Percentiles rank a stretch among this genome's conserved stretches.
Conservation (phyloP, 305 asterid species). For the Fraxinus paxiana region DNA sequence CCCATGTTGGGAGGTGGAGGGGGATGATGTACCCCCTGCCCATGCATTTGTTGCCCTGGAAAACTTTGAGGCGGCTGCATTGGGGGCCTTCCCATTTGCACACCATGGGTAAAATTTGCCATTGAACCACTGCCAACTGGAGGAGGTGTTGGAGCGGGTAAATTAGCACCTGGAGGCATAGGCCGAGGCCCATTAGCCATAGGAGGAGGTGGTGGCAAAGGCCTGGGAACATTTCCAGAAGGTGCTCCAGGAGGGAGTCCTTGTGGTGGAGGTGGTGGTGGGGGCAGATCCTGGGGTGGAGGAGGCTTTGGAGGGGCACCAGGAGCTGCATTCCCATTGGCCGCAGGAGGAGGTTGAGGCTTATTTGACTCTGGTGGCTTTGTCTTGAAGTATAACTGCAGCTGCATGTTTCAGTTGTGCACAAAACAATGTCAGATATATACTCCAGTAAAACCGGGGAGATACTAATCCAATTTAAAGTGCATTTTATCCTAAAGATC, state of each 20-base stretch:
- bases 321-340: constrained; percentile 60
- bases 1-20: constrained; percentile 83
- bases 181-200: constrained; percentile 78
- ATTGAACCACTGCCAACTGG: constrained; percentile 64
- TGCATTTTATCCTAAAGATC: neutral
- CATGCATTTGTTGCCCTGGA: constrained; percentile 66
- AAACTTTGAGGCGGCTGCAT: constrained; percentile 73
- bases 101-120: constrained; percentile 75
- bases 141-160: constrained; percentile 98
- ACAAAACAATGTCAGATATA: constrained; percentile 10
- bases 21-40: constrained; percentile 54
- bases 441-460: neutral
- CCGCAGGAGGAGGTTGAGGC: constrained; percentile 52
- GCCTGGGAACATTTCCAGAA: constrained; percentile 48
- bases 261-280: constrained; percentile 69
- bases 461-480: neutral
- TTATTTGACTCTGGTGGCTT: constrained; percentile 75
- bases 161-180: constrained; percentile 86
- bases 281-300: constrained; percentile 65
- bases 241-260: constrained; percentile 53
- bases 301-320: constrained; percentile 63
- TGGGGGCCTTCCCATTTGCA: constrained; percentile 77
- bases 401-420: constrained; percentile 34
- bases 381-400: constrained; percentile 85
- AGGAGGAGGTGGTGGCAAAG: constrained; percentile 58